Base-by-base conservation (phyloP, 2,329 filamentous ascomycete species). In the Diaporthe humulicola region DNA sequence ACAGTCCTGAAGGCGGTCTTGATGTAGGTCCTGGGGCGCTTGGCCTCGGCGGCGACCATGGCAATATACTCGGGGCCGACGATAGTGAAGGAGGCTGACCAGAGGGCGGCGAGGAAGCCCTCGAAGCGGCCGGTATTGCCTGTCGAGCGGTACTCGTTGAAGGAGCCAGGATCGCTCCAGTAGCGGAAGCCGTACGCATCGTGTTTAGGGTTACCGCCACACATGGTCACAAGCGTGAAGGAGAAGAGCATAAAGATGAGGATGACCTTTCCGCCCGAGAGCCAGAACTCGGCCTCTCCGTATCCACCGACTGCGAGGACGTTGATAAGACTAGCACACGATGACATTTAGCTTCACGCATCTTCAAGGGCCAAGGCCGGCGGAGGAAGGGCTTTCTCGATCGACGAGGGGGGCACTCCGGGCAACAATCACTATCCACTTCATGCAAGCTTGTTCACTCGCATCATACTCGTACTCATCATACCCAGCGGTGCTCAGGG, bases 181-280 rank as follows among this genome's bases (percentile, higher is more conserved):
- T 92, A 91, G 25, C 92, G 87, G 81, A 95, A 95, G 28, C 93
- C 93, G 79, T 91, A 94, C 2, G 90, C 86, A 78, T 94, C 92
- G 64, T 90, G 85, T 8, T 91, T 81, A 0, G 94, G 94, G 78
- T 96, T 96, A 40, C 93, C 94, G 48, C 94, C 94, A 10, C 95
- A 86, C 92, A 95, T 95, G 66, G 91, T 92, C 78, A 96, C 88
- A 80, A 96, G 93, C n/a, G 94, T 95, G 83, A 93, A 95, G 79
- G 87, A 84, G 81, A 95, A 92, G 71, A 94, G 86, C 17, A 91
- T 90, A 75, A 92, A 85, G 78, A 93, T 93, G 61, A 94, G 86
- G 30, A 94, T 81, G 45, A 94, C 87, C 81, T 94, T 94, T 77
- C 91, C 91, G 52, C 83, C 84, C 3, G 89, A 88, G 4, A 92